Evolutionary conservation across 2,329 filamentous ascomycete species (phyloP).

Genomic region (Knufia fluminis): DNA sequence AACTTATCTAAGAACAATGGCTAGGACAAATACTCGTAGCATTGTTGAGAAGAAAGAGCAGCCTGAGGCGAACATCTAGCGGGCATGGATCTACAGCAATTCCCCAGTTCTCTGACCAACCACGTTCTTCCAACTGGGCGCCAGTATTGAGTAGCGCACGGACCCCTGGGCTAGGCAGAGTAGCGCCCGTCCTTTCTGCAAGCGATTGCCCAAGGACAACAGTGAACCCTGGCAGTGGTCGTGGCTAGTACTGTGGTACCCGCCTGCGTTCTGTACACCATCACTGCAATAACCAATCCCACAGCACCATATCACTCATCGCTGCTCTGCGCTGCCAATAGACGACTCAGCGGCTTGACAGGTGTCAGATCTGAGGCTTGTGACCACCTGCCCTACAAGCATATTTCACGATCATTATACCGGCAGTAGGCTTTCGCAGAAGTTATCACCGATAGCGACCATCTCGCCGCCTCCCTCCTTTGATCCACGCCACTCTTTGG

Average conservation of each 20-base stretch:
- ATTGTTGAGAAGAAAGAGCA: too few species aligned
- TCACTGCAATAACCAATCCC: slow-evolving; percentile 1
- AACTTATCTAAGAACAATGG: too few species aligned
- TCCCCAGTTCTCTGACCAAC: too few species aligned
- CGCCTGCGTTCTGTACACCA: slow-evolving; percentile 5
- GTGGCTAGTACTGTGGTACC: slow-evolving; percentile 4
- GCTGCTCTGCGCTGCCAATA: slow-evolving; percentile 1
- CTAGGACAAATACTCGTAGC: too few species aligned
- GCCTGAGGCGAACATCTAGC: too few species aligned
- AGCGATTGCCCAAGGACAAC: background rate
- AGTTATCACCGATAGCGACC: background rate
- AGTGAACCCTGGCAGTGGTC: background rate
- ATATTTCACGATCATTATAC: background rate
- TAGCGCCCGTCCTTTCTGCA: background rate
- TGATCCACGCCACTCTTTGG: background rate
- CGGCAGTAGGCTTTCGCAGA: background rate
- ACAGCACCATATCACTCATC: slow-evolving; percentile 5
- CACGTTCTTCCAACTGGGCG: background rate
- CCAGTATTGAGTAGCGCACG: background rate
- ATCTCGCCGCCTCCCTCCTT: background rate
- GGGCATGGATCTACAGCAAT: too few species aligned
- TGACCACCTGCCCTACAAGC: background rate
- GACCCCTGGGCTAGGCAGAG: slow-evolving; percentile 5
- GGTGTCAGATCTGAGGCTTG: background rate
- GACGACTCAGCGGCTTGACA: slow-evolving; percentile 5